Evolutionary conservation across 2,329 filamentous ascomycete genomes (phyloP).

Genomic region (Botrytis medusae): DNA sequence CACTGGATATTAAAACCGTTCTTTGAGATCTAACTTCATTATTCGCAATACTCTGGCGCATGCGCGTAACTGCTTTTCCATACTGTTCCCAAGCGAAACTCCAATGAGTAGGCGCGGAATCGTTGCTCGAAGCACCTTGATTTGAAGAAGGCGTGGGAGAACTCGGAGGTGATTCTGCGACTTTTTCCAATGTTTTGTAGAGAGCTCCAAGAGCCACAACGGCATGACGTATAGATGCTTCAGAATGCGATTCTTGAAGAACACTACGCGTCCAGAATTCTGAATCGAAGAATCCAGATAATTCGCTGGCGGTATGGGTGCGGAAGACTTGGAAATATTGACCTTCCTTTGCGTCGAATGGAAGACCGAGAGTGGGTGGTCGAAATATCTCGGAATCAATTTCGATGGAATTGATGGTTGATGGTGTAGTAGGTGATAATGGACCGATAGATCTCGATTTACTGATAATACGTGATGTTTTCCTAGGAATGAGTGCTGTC

Average conservation of each 20-base stretch:
- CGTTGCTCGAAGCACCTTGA: slow-evolving; percentile 30
- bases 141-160: slow-evolving; percentile 30
- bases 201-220: slow-evolving; percentile 65
- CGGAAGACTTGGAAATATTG: slow-evolving; percentile 64
- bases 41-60: slow-evolving; percentile 47
- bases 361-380: slow-evolving; percentile 24
- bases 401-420: slow-evolving; percentile 8
- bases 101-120: slow-evolving; percentile 53
- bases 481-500: background rate
- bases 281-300: slow-evolving; percentile 67
- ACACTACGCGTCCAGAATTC: slow-evolving; percentile 65
- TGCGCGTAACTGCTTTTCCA: slow-evolving; percentile 53
- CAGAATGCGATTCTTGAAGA: slow-evolving; percentile 61
- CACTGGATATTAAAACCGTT: slow-evolving; percentile 61
- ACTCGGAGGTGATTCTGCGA: slow-evolving; percentile 49
- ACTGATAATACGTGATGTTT: background rate
- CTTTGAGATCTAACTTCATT: slow-evolving; percentile 48
- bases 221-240: slow-evolving; percentile 62
- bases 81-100: slow-evolving; percentile 61
- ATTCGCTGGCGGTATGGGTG: slow-evolving; percentile 58
- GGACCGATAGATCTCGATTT: slow-evolving; percentile 20
- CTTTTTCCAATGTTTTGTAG: slow-evolving; percentile 64
- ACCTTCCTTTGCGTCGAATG: slow-evolving; percentile 52
- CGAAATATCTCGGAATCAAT: background rate
- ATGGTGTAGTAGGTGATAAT: slow-evolving; percentile 18